A percentile compares a stretch with the other conserved stretches of the same genome.
These are phyloP conservation scores for Dendryphion nanum DNA, from an alignment of 2,329 filamentous ascomycete species.

Conservation along the genomic window DNA sequence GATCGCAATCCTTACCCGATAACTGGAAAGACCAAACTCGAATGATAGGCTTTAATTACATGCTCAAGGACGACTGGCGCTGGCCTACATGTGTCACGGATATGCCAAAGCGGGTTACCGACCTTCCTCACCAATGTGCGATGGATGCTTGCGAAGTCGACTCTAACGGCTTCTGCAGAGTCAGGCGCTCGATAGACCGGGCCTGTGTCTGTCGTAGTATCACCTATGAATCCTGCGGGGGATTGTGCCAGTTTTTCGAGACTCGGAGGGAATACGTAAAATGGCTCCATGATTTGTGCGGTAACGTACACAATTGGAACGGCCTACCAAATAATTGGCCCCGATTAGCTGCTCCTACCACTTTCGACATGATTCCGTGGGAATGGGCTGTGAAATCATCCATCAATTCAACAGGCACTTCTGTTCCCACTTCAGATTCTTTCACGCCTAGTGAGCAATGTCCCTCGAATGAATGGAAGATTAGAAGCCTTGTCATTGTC, in stretches of 20 bases:
- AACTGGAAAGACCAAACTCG: slow-evolving; percentile 28
- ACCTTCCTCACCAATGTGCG: slow-evolving; percentile 22
- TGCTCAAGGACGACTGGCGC: slow-evolving; percentile 26
- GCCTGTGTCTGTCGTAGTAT: slow-evolving; percentile 30
- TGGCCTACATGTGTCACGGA: slow-evolving; percentile 24
- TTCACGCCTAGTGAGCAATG: slow-evolving; percentile 9
- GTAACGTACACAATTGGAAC: slow-evolving; percentile 25
- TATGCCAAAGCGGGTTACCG: slow-evolving; percentile 19
- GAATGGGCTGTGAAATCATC: slow-evolving; percentile 23
- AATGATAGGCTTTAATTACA: slow-evolving; percentile 24
- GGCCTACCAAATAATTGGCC: slow-evolving; percentile 31
- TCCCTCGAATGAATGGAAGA: slow-evolving; percentile 21
- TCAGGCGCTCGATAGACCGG: slow-evolving; percentile 25
- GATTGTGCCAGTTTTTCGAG: slow-evolving; percentile 30
- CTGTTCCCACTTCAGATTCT: slow-evolving; percentile 3
- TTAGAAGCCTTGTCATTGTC: slow-evolving; percentile 20
- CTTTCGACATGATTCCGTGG: slow-evolving; percentile 33
- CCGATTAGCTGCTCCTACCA: slow-evolving; percentile 17
- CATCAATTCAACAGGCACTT: slow-evolving; percentile 3
- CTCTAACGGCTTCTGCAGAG: slow-evolving; percentile 28
- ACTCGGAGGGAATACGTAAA: slow-evolving; percentile 29
- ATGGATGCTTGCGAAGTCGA: slow-evolving; percentile 33
- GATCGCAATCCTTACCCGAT: slow-evolving; percentile 15
- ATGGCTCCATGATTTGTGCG: slow-evolving; percentile 33
- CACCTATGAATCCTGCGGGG: slow-evolving; percentile 25